A percentile compares a stretch with the other conserved stretches of the same genome.
Evolutionary conservation across 1,284 basidiomycete species (phyloP).

Genomic region (Cutaneotrichosporon spelunceum): DNA sequence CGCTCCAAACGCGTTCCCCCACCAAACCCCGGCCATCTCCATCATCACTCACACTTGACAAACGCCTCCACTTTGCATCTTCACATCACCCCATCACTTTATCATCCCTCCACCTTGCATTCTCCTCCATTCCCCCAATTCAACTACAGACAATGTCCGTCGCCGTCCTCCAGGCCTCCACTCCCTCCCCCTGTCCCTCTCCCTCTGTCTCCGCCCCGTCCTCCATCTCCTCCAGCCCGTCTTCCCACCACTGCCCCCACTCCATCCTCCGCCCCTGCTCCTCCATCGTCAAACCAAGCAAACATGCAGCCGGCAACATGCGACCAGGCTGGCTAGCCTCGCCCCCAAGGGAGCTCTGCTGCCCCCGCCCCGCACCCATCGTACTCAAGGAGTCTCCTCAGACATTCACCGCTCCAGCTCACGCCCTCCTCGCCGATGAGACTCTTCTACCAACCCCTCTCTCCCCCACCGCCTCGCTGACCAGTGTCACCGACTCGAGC

Average conservation of each 20-base stretch:
- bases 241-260: slow-evolving; percentile 4
- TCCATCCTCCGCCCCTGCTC: slow-evolving; percentile 24
- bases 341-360: slow-evolving; percentile 1
- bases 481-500: neutral
- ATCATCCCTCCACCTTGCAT: too few relatives aligned
- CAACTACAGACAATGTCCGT: neutral
- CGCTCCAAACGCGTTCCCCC: too few relatives aligned
- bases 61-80: too few relatives aligned
- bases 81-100: too few relatives aligned
- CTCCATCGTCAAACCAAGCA: slow-evolving; percentile 7
- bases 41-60: neutral
- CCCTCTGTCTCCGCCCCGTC: neutral
- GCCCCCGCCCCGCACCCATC: neutral
- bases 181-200: too few relatives aligned
- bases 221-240: neutral
- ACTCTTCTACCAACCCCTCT: slow-evolving; percentile 3
- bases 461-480: neutral
- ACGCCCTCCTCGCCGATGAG: neutral
- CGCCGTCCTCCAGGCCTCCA: neutral
- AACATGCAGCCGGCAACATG: slow-evolving; percentile 8
- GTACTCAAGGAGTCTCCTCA: neutral
- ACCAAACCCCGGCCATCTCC: too few relatives aligned
- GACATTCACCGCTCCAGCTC: neutral
- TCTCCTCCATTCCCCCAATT: too few relatives aligned
- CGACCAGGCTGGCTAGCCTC: slow-evolving; percentile 5